Evolutionary conservation across 2,329 filamentous ascomycete species (phyloP).

Genomic region (Reticulascus tulasneorum): DNA sequence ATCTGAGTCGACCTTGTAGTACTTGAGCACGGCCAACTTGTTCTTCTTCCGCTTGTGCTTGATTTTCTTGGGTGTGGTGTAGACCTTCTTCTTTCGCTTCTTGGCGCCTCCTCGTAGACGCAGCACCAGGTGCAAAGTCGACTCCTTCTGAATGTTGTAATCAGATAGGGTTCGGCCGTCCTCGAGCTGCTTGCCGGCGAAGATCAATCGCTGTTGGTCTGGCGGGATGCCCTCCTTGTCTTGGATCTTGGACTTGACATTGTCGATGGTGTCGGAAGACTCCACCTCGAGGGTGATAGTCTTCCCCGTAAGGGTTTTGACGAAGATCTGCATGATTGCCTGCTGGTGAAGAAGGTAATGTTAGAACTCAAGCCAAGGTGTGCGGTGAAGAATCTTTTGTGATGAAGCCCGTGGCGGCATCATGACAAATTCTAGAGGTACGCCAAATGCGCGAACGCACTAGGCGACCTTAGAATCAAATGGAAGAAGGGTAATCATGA

Average conservation of each 20-base stretch:
- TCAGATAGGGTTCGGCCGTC: conserved; percentile 98
- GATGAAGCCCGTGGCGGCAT: neutral
- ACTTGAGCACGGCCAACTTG: conserved; percentile 99
- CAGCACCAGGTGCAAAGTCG: conserved; percentile 94
- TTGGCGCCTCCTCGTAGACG: conserved; percentile 97
- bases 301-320: conserved; percentile 94
- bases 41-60: conserved; percentile 99
- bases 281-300: conserved; percentile 99
- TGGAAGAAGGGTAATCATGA: conserved; percentile 21
- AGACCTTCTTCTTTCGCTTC: conserved; percentile 99
- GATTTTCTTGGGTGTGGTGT: conserved; percentile 99
- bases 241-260: conserved; percentile 98
- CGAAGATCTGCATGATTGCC: conserved; percentile 75
- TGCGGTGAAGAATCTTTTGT: neutral
- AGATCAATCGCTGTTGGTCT: conserved; percentile 99
- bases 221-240: conserved; percentile 99
- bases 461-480: neutral
- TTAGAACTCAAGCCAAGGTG: conserved; percentile 28
- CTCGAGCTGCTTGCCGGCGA: conserved; percentile 99
- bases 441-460: neutral
- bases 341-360: conserved; percentile 36
- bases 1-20: conserved; percentile 99
- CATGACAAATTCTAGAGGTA: conserved; percentile 3
- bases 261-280: conserved; percentile 99
- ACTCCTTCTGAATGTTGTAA: conserved; percentile 99